A percentile compares a stretch with the other conserved stretches of the same genome.
These are phyloP conservation scores for Pseudogymnoascus sp. DNA, from an alignment of 2,329 filamentous ascomycete genomes.

Conservation along the genomic window DNA sequence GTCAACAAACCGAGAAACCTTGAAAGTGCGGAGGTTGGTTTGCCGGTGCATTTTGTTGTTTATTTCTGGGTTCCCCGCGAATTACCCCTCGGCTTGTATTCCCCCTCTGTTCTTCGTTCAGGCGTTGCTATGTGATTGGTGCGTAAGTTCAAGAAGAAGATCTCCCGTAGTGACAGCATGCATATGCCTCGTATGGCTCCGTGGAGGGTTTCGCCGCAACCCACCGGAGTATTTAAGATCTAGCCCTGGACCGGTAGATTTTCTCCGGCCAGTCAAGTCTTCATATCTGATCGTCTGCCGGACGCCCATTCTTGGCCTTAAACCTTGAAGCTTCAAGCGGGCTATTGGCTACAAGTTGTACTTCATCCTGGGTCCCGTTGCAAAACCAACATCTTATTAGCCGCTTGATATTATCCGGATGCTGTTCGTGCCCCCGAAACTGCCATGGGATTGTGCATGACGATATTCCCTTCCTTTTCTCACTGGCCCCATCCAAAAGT, in stretches of 20 bases:
- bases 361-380: not conserved
- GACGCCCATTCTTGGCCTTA: not conserved
- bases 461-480: not conserved
- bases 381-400: not conserved
- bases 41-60: not conserved
- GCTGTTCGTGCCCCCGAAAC: not conserved
- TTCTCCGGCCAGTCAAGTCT: not conserved
- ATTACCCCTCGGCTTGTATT: not conserved
- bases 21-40: not conserved
- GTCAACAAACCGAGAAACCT: not conserved
- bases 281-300: not conserved
- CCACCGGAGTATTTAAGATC: not conserved
- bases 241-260: not conserved
- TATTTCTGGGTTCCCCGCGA: slow-evolving; percentile 4
- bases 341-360: not conserved
- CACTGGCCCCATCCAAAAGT: not conserved
- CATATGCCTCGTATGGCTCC: not conserved
- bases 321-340: not conserved
- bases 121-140: not conserved
- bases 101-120: not conserved
- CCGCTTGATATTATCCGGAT: not conserved
- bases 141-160: not conserved
- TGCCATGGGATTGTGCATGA: not conserved
- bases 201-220: not conserved
- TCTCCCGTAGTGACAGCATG: not conserved